Base-by-base conservation (phyloP, 331 rosid species). In the Phaseolus coccineus region DNA sequence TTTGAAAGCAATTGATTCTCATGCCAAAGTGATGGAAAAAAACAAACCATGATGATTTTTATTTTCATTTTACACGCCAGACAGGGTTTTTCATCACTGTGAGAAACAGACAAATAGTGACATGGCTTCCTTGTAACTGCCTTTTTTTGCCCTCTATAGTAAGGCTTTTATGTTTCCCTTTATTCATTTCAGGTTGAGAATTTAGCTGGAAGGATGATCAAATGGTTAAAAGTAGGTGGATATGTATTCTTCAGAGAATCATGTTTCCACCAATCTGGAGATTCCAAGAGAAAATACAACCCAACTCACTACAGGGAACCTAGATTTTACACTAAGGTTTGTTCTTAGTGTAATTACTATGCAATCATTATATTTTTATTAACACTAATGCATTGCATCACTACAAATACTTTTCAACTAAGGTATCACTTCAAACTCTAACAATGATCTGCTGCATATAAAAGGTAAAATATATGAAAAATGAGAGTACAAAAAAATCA, bases 251-350 rank as follows among this genome's bases (percentile, higher is more conserved):
- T 94, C 48, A 84, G 98, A 79, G 98, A 94, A 77, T 94, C 98
- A 68, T 94, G 98, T 84, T 94, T 91, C 74, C 98, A 94, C 74
- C 97, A 87, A 85, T 94, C 98, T 64, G 98, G 98, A 70, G 98
- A 94, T 82, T 89, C 92, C 6, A 91, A 92, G 90, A 86, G 98
- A 76, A 92, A 92, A 67, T 82, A 87, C 84, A 94, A 94, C 80
- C 98, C 98, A 30, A 94, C 98, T 82, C 98, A 94, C 71, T 94
- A 94, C 58, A 86, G 98, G 81, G 94, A 92, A 68, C 98, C 98
- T 46, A 87, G 97, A 74, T 91, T 89, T 85, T 94, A 94, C 83
- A 92, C 97, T 10, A 96, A 88, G 98, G 99, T 96, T 79, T 83
- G 80, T 78, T 69, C 27, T 56, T 2, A 27, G 24, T 58, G 56